phyloP scores from a whole-genome alignment of 352 stramenopile species.

The Pythium aristosporum region DNA sequence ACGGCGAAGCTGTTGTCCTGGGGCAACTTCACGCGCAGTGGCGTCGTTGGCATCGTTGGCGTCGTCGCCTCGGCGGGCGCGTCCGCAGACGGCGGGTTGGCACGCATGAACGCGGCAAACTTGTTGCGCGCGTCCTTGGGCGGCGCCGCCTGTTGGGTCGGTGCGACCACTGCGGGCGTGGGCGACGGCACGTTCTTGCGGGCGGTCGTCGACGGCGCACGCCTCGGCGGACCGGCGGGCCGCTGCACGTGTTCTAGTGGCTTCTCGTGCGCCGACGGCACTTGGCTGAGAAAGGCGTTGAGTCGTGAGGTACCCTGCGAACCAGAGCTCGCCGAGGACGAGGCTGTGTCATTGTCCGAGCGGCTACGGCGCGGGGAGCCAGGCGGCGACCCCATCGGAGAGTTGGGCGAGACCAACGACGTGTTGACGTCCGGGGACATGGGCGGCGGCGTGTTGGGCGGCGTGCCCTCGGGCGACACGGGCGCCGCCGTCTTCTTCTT shows the following conservation, averaged over 20 bases:
- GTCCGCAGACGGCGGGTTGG: slow-evolving; percentile 48
- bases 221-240: slow-evolving; percentile 56
- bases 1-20: slow-evolving; percentile 50
- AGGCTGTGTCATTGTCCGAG: slow-evolving; percentile 30
- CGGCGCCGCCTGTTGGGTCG: slow-evolving; percentile 3
- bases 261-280: slow-evolving; percentile 53
- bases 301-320: slow-evolving; percentile 41
- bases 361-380: slow-evolving; percentile 24
- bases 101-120: slow-evolving; percentile 78
- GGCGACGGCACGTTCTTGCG: slow-evolving; percentile 33
- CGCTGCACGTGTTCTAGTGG: slow-evolving; percentile 60
- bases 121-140: slow-evolving; percentile 62
- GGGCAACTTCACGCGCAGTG: slow-evolving; percentile 19
- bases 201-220: slow-evolving; percentile 28
- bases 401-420: slow-evolving; percentile 25
- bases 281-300: slow-evolving; percentile 78
- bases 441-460: slow-evolving; percentile 51
- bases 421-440: slow-evolving; percentile 46
- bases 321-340: slow-evolving; percentile 44
- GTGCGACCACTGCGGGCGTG: background rate
- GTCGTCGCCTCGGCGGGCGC: slow-evolving; percentile 17
- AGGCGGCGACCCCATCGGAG: slow-evolving; percentile 34
- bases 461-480: slow-evolving; percentile 46
- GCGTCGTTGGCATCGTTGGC: slow-evolving; percentile 13
- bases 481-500: slow-evolving; percentile 56